A percentile compares a stretch with the other conserved stretches of the same genome.
Evolutionary conservation across 2,329 filamentous ascomycete species (phyloP).

Genomic region (Alternaria brassicae): DNA sequence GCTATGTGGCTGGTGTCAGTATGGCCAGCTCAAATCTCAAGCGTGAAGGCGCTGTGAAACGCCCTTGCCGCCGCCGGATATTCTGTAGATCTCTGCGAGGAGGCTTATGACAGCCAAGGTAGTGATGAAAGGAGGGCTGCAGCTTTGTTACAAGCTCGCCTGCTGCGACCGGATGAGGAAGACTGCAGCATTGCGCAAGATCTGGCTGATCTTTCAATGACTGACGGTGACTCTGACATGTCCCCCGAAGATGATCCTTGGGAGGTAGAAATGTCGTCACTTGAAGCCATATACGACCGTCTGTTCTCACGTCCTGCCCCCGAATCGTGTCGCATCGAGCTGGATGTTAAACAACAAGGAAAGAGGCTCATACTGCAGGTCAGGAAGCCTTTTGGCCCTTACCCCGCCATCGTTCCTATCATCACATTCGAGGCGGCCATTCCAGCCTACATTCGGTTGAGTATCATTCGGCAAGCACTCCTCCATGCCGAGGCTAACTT

Average conservation of each 20-base stretch:
- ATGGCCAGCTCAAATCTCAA: conserved; percentile 83
- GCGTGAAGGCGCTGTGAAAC: conserved; percentile 81
- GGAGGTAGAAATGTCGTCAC: conserved; percentile 82
- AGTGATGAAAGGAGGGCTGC: conserved; percentile 80
- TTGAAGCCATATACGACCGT: conserved; percentile 86
- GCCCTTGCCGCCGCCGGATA: conserved; percentile 83
- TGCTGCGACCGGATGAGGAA: conserved; percentile 57
- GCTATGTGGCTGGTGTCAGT: conserved; percentile 87
- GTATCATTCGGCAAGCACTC: conserved; percentile 79
- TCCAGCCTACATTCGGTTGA: conserved; percentile 92
- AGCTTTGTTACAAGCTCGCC: conserved; percentile 75
- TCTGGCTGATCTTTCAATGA: conserved; percentile 37
- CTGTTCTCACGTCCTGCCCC: conserved; percentile 61
- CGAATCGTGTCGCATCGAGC: conserved; percentile 72
- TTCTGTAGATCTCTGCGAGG: conserved; percentile 80
- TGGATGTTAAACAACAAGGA: conserved; percentile 60
- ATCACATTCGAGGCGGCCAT: conserved; percentile 72
- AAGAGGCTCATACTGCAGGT: conserved; percentile 67
- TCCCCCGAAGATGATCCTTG: conserved; percentile 66
- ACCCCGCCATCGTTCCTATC: conserved; percentile 73
- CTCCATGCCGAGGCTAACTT: conserved; percentile 73
- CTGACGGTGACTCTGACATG: conserved; percentile 53
- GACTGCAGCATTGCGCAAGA: conserved; percentile 42
- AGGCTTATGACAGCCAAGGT: conserved; percentile 72
- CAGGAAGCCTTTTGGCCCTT: conserved; percentile 70